A percentile compares a stretch with the other conserved stretches of the same genome.
phyloP scores from a whole-genome alignment of 2,329 filamentous ascomycete species.

The Bimuria novae-zelandiae region DNA sequence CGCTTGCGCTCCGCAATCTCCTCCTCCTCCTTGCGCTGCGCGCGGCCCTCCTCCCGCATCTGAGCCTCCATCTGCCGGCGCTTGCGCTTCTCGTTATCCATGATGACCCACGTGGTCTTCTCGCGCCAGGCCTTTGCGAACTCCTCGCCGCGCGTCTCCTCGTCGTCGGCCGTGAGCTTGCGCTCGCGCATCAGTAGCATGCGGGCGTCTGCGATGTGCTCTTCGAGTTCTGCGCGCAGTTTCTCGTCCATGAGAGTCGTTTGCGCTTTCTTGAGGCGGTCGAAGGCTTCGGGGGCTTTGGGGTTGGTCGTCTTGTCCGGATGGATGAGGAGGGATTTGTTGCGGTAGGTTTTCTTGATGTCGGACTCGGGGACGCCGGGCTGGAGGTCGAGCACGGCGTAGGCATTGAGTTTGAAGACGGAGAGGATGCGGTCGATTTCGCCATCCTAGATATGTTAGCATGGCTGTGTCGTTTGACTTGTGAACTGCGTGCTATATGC shows the following conservation, averaged over 20 bases:
- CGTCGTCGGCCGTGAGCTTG: constrained; percentile 88
- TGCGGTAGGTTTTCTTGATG: constrained; percentile 92
- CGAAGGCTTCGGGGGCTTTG: constrained; percentile 90
- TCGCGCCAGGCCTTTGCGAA: constrained; percentile 87
- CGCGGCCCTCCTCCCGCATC: constrained; percentile 93
- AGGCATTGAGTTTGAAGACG: constrained; percentile 83
- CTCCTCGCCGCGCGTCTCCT: constrained; percentile 80
- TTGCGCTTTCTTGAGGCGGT: constrained; percentile 94
- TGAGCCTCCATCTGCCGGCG: constrained; percentile 87
- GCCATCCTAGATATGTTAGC: constrained; percentile 67
- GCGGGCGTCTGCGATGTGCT: constrained; percentile 93
- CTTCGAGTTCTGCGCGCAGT: constrained; percentile 81
- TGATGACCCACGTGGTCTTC: constrained; percentile 85
- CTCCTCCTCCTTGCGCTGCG: constrained; percentile 83
- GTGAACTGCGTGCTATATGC: neutral
- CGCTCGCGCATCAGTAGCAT: constrained; percentile 93
- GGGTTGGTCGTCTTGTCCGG: constrained; percentile 96
- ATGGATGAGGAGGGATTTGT: constrained; percentile 98
- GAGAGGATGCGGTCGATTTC: constrained; percentile 94
- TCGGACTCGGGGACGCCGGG: constrained; percentile 94
- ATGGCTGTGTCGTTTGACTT: neutral
- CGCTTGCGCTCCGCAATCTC: constrained; percentile 69
- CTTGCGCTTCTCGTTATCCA: constrained; percentile 88
- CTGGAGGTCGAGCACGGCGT: constrained; percentile 93
- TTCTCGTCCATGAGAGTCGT: constrained; percentile 93